Evolutionary conservation across 805 yeast genomes (phyloP), one percentile per base, ranked within the genome.

Genomic region (Suhomyces canberraensis): DNA sequence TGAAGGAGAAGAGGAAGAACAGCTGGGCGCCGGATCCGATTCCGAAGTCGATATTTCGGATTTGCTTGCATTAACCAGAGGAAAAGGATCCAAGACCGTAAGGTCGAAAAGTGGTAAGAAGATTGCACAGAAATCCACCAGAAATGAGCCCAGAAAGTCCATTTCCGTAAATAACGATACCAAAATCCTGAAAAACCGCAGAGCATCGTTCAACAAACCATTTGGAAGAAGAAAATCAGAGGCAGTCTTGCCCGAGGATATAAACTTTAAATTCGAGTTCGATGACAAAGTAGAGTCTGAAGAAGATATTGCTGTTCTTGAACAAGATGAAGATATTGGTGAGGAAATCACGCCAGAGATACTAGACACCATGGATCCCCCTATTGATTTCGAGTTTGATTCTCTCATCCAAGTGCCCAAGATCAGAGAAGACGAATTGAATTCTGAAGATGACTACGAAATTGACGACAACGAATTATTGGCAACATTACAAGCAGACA

Each of bases 401-500:
- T 46, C 51, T 24, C 39, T 64, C 26, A 54, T 74, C 39, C 73
- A 63, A 40, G 81, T 75, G 3, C 82, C 81, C 11, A 72, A 69
- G 43, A 59, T 76, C 40, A 67, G 69, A 31, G 79, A 74, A 17
- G 67, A 64, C 18, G 75, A 67, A 32, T 47, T 66, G 29, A 63
- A 62, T 39, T 76, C 83, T 0, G 88, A 79, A 39, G 87, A 78
- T 8, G 90, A 80, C 49, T 79, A 81, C 47, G 81, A 75, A 46
- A 69, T 75, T 41, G 81, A 69, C 47, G 75, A 69, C 44, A 67
- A 69, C 42, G 75, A 66, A 41, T 51, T 69, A 21, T 52, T 69
- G 29, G 75, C 74, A 13, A 70, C 75, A 2, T 51, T 70, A 22
- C 73, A 70, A 44, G 75, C 71, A 1, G 76, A 70, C 38, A 66